Evolutionary conservation across 306 rosid species (phyloP).

Genomic region (Trifolium subterraneum): DNA sequence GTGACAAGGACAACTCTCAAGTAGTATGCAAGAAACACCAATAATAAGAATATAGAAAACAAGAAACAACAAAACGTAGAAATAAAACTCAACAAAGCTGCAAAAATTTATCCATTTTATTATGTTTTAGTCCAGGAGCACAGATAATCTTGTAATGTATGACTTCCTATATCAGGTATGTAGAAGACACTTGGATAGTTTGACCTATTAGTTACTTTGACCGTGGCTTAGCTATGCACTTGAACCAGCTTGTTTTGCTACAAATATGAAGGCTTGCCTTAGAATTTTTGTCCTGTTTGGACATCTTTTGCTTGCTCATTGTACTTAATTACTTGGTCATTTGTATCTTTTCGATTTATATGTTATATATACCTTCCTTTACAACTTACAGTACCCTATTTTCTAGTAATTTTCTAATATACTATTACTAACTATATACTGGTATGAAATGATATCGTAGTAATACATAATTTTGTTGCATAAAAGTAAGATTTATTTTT

Average conservation of each 20-base stretch:
- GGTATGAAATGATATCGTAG: not conserved
- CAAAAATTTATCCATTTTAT: slow-evolving; percentile 13
- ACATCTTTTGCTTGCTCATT: too few relatives aligned
- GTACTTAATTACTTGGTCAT: too few relatives aligned
- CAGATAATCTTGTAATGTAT: not conserved
- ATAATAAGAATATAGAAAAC: slow-evolving; percentile 3
- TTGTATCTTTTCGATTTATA: too few relatives aligned
- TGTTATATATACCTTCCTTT: not conserved
- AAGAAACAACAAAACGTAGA: not conserved
- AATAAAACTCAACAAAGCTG: slow-evolving; percentile 13
- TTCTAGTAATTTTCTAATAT: not conserved
- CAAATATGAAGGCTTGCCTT: not conserved
- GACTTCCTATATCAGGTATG: not conserved
- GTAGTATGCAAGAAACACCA: slow-evolving; percentile 5
- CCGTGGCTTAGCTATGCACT: too few relatives aligned
- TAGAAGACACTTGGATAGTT: not conserved
- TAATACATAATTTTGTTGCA: not conserved
- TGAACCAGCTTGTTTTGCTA: too few relatives aligned
- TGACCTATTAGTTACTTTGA: too few relatives aligned
- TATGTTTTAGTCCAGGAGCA: slow-evolving; percentile 1
- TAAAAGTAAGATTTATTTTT: not conserved
- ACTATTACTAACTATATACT: not conserved
- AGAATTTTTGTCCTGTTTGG: too few relatives aligned
- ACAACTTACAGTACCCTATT: not conserved
- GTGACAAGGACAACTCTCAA: not conserved